Evolutionary conservation across 306 rosid genomes (phyloP).

Genomic region (Trifolium pratense): DNA sequence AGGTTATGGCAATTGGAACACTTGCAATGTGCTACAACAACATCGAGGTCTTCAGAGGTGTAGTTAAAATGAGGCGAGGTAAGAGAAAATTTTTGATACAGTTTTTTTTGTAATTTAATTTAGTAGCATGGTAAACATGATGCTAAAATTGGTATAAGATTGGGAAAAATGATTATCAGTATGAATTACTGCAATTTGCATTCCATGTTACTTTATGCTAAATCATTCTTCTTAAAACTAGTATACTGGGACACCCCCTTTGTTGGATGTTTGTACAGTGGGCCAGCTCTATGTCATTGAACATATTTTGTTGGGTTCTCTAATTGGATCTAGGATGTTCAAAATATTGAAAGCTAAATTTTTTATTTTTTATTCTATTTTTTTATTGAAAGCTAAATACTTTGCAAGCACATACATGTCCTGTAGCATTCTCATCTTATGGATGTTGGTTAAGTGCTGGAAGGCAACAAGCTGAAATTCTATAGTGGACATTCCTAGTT

Average conservation of each 20-base stretch:
- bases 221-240: constrained; percentile 18
- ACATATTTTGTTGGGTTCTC: constrained; percentile 31
- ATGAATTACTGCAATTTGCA: constrained; percentile 29
- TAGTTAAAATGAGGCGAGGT: constrained; percentile 99
- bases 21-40: constrained; percentile 91
- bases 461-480: constrained; percentile 15
- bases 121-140: constrained; percentile 13
- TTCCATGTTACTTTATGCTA: not conserved
- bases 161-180: not conserved
- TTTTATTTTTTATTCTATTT: no score
- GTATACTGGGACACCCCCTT: constrained; percentile 7
- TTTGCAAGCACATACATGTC: constrained; percentile 35
- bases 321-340: constrained; percentile 25
- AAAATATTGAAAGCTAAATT: constrained; percentile 29
- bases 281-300: constrained; percentile 1
- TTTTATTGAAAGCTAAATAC: constrained; percentile 16
- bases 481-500: constrained; percentile 24
- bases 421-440: constrained; percentile 14
- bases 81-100: constrained; percentile 42
- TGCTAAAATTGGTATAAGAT: constrained; percentile 19
- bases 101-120: constrained; percentile 33
- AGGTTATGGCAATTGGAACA: constrained; percentile 98
- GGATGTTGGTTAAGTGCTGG: constrained; percentile 23
- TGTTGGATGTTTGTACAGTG: constrained; percentile 3
- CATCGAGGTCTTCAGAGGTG: constrained; percentile 88